A percentile compares a stretch with the other conserved stretches of the same genome.
phyloP scores from a whole-genome alignment of 2,329 filamentous ascomycete genomes.

The Biscogniauxia marginata region DNA sequence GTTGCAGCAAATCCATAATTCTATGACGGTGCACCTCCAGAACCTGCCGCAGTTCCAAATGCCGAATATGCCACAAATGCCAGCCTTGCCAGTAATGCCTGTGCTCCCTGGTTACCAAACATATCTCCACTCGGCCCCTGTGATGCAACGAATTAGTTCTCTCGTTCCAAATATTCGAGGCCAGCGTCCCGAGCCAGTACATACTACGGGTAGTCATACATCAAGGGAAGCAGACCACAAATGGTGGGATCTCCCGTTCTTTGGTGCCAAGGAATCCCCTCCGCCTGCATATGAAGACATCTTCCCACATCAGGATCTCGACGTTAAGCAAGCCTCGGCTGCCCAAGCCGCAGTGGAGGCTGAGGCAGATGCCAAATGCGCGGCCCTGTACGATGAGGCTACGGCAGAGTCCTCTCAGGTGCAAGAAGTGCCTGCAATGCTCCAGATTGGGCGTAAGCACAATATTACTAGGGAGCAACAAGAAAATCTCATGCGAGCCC shows the following conservation, averaged over 20 bases:
- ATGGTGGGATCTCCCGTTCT: conserved; percentile 67
- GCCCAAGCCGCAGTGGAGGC: conserved; percentile 57
- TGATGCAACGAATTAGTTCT: conserved; percentile 71
- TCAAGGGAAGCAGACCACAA: conserved; percentile 50
- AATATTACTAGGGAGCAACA: conserved; percentile 65
- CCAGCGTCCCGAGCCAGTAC: conserved; percentile 48
- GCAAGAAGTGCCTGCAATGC: conserved; percentile 39
- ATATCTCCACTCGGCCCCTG: conserved; percentile 56
- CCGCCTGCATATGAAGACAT: conserved; percentile 80
- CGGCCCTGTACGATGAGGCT: conserved; percentile 49
- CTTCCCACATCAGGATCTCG: conserved; percentile 58
- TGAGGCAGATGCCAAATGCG: conserved; percentile 58
- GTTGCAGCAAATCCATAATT: conserved; percentile 74
- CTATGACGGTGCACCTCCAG: conserved; percentile 64
- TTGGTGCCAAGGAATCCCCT: conserved; percentile 46
- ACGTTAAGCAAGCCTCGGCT: conserved; percentile 58
- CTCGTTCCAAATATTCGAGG: conserved; percentile 65
- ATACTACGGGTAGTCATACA: conserved; percentile 28
- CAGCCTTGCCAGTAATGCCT: conserved; percentile 55
- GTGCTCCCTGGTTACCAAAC: conserved; percentile 71
- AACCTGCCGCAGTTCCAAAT: conserved; percentile 63
- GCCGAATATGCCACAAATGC: conserved; percentile 64
- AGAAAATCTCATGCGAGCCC: conserved; percentile 59
- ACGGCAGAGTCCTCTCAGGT: conserved; percentile 34
- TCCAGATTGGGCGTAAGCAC: conserved; percentile 63